phyloP scores from a whole-genome alignment of 148 eudicot species.

The Beta vulgaris region DNA sequence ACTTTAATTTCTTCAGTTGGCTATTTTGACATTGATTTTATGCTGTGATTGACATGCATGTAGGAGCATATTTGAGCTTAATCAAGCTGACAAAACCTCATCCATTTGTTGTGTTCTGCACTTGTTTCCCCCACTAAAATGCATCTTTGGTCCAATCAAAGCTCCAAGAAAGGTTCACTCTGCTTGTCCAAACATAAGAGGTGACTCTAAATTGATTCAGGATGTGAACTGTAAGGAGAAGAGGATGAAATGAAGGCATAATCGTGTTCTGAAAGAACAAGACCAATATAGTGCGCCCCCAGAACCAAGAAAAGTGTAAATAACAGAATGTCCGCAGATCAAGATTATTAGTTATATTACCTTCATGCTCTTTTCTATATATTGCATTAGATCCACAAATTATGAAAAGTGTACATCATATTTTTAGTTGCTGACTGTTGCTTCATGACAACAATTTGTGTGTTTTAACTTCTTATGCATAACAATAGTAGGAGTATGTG shows the following conservation, averaged over 20 bases:
- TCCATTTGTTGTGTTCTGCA: neutral
- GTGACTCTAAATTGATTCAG: neutral
- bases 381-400: no score
- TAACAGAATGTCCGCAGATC: neutral
- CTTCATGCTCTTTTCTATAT: neutral
- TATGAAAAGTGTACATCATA: no score
- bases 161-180: neutral
- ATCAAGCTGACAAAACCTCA: neutral
- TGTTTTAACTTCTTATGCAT: neutral
- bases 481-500: neutral
- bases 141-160: neutral
- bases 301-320: neutral
- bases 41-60: neutral
- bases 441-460: neutral
- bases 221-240: neutral
- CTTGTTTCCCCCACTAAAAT: neutral
- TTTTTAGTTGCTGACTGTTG: neutral
- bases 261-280: neutral
- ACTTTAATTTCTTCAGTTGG: neutral
- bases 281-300: neutral
- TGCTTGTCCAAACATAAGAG: no score
- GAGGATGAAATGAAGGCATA: neutral
- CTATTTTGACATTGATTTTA: neutral
- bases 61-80: neutral
- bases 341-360: neutral